Percentiles rank a stretch among this genome's conserved stretches.
phyloP scores from a whole-genome alignment of 305 asterid genomes.

The Fraxinus nigra region DNA sequence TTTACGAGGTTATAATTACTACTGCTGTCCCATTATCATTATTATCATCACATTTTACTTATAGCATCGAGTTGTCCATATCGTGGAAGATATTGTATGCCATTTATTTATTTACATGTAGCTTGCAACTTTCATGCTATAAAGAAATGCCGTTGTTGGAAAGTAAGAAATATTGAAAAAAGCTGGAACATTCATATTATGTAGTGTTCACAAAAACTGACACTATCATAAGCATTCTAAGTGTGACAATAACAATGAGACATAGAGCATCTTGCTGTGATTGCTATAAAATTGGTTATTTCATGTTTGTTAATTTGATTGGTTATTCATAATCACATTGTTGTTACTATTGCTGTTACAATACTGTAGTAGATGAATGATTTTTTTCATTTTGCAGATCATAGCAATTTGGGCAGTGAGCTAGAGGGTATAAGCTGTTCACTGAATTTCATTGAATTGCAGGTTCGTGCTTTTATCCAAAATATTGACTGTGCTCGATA shows the following conservation, averaged over 20 bases:
- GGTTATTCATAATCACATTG: not conserved
- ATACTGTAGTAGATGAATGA: not conserved
- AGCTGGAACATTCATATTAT: not conserved
- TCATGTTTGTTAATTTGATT: not conserved
- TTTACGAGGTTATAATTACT: not conserved
- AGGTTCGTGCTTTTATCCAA: conserved; percentile 42
- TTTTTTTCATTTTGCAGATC: conserved; percentile 40
- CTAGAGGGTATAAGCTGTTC: conserved; percentile 58
- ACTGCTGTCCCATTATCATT: too few relatives aligned
- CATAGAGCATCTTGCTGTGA: not conserved
- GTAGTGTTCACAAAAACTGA: not conserved
- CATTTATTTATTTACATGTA: not conserved
- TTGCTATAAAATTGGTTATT: not conserved
- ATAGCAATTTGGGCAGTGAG: conserved; percentile 48
- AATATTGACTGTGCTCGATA: conserved; percentile 5
- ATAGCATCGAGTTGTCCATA: not conserved
- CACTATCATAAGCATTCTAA: not conserved
- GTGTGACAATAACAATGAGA: not conserved
- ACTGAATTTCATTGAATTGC: conserved; percentile 54
- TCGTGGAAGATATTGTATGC: not conserved
- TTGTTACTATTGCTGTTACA: not conserved
- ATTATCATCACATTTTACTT: not conserved
- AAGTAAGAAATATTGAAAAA: not conserved
- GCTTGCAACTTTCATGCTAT: not conserved
- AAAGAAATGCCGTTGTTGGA: not conserved